Evolutionary conservation across 306 rosid genomes (phyloP).

Genomic region (Astragalus membranaceus): DNA sequence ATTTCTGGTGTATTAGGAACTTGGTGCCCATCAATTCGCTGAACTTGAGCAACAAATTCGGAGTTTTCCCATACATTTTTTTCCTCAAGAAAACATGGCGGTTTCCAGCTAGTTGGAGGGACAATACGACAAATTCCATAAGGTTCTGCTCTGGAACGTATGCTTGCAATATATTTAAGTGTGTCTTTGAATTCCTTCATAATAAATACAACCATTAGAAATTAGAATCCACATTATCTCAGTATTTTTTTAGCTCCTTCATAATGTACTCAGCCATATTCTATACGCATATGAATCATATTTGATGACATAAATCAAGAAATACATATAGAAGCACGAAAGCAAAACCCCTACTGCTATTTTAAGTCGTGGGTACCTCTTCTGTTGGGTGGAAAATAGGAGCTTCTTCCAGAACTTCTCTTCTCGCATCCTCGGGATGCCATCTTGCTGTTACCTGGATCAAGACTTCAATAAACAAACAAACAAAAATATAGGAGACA

Average conservation of each 20-base stretch:
- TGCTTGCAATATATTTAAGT: slow-evolving; percentile 55
- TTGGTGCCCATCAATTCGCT: slow-evolving; percentile 64
- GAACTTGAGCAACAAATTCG: slow-evolving; percentile 45
- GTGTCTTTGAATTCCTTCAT: slow-evolving; percentile 76
- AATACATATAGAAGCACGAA: slow-evolving; percentile 16
- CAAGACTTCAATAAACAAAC: slow-evolving; percentile 24
- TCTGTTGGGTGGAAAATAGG: slow-evolving; percentile 71
- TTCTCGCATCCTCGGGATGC: slow-evolving; percentile 63
- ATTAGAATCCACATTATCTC: slow-evolving; percentile 24
- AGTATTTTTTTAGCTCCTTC: slow-evolving; percentile 59
- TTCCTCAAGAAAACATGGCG: slow-evolving; percentile 40
- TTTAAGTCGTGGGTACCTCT: slow-evolving; percentile 48
- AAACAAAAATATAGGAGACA: not conserved
- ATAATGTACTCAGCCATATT: slow-evolving; percentile 15
- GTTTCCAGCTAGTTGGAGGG: slow-evolving; percentile 75
- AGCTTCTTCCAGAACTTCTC: slow-evolving; percentile 51
- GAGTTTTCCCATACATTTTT: slow-evolving; percentile 43
- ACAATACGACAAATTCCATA: slow-evolving; percentile 83
- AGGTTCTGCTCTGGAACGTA: slow-evolving; percentile 51
- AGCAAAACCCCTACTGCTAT: not conserved
- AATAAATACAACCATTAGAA: slow-evolving; percentile 13
- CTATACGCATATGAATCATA: slow-evolving; percentile 14
- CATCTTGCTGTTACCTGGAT: slow-evolving; percentile 79
- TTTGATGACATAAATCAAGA: slow-evolving; percentile 13
- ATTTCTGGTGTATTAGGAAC: slow-evolving; percentile 26